Evolutionary conservation across 805 yeast genomes (phyloP).

Genomic region (Candida sphagnicola): DNA sequence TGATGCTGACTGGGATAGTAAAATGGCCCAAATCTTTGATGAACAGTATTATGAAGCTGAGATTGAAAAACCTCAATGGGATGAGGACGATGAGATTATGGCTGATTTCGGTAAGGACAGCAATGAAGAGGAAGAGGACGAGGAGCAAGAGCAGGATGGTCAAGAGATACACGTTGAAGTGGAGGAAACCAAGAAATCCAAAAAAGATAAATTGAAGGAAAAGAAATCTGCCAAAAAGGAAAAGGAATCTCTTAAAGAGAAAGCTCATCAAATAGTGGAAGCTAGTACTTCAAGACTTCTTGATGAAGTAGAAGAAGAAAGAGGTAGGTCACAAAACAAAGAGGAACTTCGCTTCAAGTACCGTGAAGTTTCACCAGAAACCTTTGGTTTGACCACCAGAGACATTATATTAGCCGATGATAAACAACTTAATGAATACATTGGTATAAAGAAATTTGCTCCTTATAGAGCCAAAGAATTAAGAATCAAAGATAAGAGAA

Average conservation of each 20-base stretch:
- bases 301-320: conserved; percentile 66
- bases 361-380: conserved; percentile 92
- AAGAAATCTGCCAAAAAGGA: conserved; percentile 59
- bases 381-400: conserved; percentile 78
- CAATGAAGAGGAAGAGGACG: conserved; percentile 12
- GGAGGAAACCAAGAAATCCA: conserved; percentile 35
- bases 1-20: conserved; percentile 85
- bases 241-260: conserved; percentile 54
- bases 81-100: conserved; percentile 31
- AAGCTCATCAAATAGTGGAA: conserved; percentile 78
- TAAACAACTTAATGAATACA: conserved; percentile 72
- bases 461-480: conserved; percentile 80
- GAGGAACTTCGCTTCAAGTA: conserved; percentile 66
- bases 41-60: conserved; percentile 70
- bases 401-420: conserved; percentile 93
- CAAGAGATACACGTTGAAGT: too few relatives aligned
- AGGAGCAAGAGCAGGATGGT: too few relatives aligned
- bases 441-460: conserved; percentile 89
- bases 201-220: conserved; percentile 53
- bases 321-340: conserved; percentile 47
- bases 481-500: conserved; percentile 73
- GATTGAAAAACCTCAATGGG: conserved; percentile 37
- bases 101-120: conserved; percentile 14
- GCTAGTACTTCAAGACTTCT: conserved; percentile 60
- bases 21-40: conserved; percentile 80